Conservation (phyloP, 129 eudicot species). For the Tagetes erecta region DNA sequence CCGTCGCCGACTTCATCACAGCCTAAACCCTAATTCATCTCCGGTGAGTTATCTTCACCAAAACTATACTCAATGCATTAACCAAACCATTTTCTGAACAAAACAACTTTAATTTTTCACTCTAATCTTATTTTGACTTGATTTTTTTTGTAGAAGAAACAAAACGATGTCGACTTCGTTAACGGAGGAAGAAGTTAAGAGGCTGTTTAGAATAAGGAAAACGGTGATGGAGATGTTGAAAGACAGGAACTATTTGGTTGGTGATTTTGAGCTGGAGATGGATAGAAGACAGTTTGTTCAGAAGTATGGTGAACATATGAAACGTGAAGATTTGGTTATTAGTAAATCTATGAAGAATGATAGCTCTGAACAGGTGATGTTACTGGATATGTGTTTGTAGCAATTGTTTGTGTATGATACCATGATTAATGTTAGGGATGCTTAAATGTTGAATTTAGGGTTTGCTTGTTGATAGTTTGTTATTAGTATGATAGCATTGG, state of each 20-base stretch:
- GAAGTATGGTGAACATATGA: slow-evolving; percentile 80
- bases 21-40: slow-evolving; percentile 31
- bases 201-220: slow-evolving; percentile 62
- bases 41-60: slow-evolving; percentile 18
- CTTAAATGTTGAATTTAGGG: neutral
- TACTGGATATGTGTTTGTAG: neutral
- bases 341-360: slow-evolving; percentile 52
- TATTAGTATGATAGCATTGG: neutral
- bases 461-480: neutral
- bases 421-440: neutral
- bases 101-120: slow-evolving; percentile 4
- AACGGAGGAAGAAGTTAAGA: slow-evolving; percentile 69
- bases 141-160: neutral
- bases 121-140: slow-evolving; percentile 10
- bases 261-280: slow-evolving; percentile 71
- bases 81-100: neutral
- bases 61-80: neutral
- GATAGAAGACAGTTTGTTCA: slow-evolving; percentile 53
- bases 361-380: slow-evolving; percentile 60
- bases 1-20: slow-evolving; percentile 17
- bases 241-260: slow-evolving; percentile 74
- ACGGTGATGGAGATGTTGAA: slow-evolving; percentile 84
- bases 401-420: neutral
- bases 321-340: slow-evolving; percentile 76
- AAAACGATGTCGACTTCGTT: slow-evolving; percentile 41